Evolutionary conservation across 2,329 filamentous ascomycete species (phyloP), one percentile per base, ranked within the genome.

Genomic region (Aspergillus tubingensis): DNA sequence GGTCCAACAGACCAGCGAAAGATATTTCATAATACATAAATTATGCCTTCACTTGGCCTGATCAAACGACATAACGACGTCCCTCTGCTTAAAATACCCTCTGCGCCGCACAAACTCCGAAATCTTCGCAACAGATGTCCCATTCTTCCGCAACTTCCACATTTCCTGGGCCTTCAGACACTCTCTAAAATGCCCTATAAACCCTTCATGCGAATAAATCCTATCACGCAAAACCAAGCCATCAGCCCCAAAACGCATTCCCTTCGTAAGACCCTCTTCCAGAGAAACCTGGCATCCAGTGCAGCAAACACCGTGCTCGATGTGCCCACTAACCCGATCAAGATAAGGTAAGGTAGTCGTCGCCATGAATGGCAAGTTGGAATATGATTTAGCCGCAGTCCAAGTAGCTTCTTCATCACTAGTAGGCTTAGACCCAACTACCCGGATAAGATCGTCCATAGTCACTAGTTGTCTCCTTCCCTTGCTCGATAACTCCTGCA

Each of bases 281-380:
- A 59, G n/a, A 17, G 57, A 13, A 54, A 59, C 39, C 15, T 59
- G 50, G 8, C 57, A 54, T 5, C 57, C 49, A 47, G 27, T 54
- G 19, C 57, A 54, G 21, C 30, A 59, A 15, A 54, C 38, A n/a
- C 57, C 57, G 27, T 49, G 30, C 50, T 58, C 44, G 5, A 57
- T 11, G 19, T 21, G 32, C 13, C 39, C 39, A 10, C 23, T 47
- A n/a, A 10, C 5, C 21, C n/a, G 25, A 48, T 38, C n/a, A 21
- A 54, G 11, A n/a, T 27, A 48, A 2, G 44, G 44, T 25, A 48
- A 15, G 7, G 44, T 13, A 10, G 44, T 48, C 3, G 44, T 48
- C 13, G 8, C 23, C 44, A 48, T 36, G 11, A 36, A 36, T 1
- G 32, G 32, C 32, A 36, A 10, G 2, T 15, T 36, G 11, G 32